Evolutionary conservation across 352 stramenopile genomes (phyloP).

Genomic region (Plasmopara muralis): DNA sequence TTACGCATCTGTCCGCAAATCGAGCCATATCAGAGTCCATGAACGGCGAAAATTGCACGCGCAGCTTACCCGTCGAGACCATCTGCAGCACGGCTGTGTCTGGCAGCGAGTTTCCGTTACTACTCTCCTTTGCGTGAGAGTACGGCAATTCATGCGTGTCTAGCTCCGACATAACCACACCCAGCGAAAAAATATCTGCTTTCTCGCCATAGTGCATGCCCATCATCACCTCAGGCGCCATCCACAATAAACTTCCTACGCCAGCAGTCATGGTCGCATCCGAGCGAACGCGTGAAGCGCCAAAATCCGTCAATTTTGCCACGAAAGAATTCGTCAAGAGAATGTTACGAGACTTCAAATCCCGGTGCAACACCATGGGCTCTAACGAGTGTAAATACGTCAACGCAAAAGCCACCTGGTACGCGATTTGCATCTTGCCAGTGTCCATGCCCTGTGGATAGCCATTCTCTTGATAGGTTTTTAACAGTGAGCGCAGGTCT

Average conservation of each 20-base stretch:
- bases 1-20: slow-evolving; percentile 21
- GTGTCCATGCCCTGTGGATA: slow-evolving; percentile 22
- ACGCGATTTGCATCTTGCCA: slow-evolving; percentile 31
- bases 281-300: slow-evolving; percentile 20
- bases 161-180: slow-evolving; percentile 31
- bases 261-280: slow-evolving; percentile 26
- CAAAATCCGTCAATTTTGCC: slow-evolving; percentile 55
- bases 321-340: slow-evolving; percentile 32
- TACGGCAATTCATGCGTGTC: slow-evolving; percentile 26
- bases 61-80: slow-evolving; percentile 27
- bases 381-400: slow-evolving; percentile 31
- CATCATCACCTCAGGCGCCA: slow-evolving; percentile 38
- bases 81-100: slow-evolving; percentile 34
- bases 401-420: slow-evolving; percentile 27
- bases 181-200: slow-evolving; percentile 36
- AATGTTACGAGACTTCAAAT: slow-evolving; percentile 67
- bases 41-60: slow-evolving; percentile 20
- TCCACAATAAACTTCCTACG: slow-evolving; percentile 30
- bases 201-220: slow-evolving; percentile 22
- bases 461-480: slow-evolving; percentile 12
- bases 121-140: slow-evolving; percentile 14
- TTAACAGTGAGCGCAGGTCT: slow-evolving; percentile 36
- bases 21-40: slow-evolving; percentile 9
- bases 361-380: slow-evolving; percentile 35
- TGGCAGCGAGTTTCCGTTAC: slow-evolving; percentile 8